phyloP scores from a whole-genome alignment of 345 rosid species.

The Salix exigua region DNA sequence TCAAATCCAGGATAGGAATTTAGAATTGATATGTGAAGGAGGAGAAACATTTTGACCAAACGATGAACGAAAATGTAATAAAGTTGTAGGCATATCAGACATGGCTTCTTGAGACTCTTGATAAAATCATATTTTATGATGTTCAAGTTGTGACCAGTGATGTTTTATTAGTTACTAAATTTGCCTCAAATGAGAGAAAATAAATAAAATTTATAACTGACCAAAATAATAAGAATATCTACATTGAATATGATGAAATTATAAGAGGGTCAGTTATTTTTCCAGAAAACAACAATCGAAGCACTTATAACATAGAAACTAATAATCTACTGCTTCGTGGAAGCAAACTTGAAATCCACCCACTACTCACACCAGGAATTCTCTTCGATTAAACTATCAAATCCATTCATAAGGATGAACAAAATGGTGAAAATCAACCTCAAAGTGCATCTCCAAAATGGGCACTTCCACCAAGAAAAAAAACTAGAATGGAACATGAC shows the following conservation, averaged over 20 bases:
- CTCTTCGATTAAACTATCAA: not conserved
- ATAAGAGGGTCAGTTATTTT: too few species aligned
- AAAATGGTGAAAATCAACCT: not conserved
- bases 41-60: conserved; percentile 44
- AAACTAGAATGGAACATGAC: not conserved
- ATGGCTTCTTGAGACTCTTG: conserved; percentile 40
- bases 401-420: not conserved
- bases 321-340: not conserved
- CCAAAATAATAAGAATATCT: too few species aligned
- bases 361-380: not conserved
- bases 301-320: not conserved
- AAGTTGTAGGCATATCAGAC: conserved; percentile 38
- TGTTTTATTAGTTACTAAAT: too few species aligned
- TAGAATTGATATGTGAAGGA: conserved; percentile 35
- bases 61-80: conserved; percentile 32
- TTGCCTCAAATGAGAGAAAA: too few species aligned
- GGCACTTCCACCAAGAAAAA: not conserved
- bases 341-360: not conserved
- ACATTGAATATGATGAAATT: too few species aligned
- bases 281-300: too few species aligned
- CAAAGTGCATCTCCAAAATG: not conserved
- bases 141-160: too few species aligned
- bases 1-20: conserved; percentile 43
- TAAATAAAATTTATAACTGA: too few species aligned
- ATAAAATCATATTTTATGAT: conserved; percentile 18